These are phyloP conservation scores for Quaeritorhiza haematococci DNA, from an alignment of 371 early-diverging fungal species.

Conservation along the genomic window DNA sequence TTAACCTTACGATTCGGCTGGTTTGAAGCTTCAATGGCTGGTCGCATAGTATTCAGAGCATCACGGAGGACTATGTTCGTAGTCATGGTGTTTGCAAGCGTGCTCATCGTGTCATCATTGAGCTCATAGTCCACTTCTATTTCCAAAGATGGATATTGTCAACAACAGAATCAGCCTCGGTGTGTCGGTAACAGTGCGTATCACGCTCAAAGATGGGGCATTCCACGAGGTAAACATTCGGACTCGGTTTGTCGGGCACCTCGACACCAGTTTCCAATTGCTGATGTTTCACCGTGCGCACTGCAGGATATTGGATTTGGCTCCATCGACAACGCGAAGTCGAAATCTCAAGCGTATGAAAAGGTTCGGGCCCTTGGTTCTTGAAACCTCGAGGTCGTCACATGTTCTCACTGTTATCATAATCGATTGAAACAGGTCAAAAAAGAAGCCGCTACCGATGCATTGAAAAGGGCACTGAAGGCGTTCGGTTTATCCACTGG, in stretches of 20 bases:
- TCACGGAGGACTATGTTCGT: slow-evolving; percentile 76
- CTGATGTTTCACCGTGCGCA: background rate
- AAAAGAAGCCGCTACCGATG: slow-evolving; percentile 98
- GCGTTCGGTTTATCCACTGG: slow-evolving; percentile 94
- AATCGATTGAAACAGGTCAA: slow-evolving; percentile 52
- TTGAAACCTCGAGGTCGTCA: background rate
- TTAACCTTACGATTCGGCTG: no score
- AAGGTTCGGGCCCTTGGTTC: no score
- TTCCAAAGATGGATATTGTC: slow-evolving; percentile 9
- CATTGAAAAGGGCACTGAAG: slow-evolving; percentile 86
- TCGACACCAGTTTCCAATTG: background rate
- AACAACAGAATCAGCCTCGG: slow-evolving; percentile 58
- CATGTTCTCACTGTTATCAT: background rate
- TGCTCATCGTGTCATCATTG: background rate
- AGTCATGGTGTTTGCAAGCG: background rate
- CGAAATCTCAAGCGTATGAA: slow-evolving; percentile 80
- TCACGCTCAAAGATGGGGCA: slow-evolving; percentile 91
- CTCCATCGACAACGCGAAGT: slow-evolving; percentile 71
- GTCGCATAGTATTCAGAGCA: slow-evolving; percentile 74
- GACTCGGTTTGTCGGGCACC: background rate
- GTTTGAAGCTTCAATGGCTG: slow-evolving; percentile 99
- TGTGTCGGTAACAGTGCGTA: slow-evolving; percentile 74
- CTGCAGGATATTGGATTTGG: slow-evolving; percentile 85
- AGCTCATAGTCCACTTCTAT: background rate
- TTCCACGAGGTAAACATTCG: slow-evolving; percentile 72